Conservation (phyloP, 331 rosid species). For the Malus hybrid region DNA sequence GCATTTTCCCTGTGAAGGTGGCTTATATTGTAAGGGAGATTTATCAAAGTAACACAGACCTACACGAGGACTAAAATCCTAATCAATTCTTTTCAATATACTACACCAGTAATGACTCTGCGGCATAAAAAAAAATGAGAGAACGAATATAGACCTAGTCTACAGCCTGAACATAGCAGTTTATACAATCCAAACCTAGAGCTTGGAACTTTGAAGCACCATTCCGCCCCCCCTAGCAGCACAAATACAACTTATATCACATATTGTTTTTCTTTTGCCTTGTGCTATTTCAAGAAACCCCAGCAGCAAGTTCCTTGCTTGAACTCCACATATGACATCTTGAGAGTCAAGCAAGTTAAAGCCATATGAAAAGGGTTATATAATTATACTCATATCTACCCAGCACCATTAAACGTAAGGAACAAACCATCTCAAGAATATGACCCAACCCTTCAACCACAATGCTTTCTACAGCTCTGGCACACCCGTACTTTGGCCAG, state of each 20-base stretch:
- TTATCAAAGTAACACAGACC: neutral
- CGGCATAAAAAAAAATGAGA: neutral
- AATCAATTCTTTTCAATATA: neutral
- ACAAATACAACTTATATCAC: neutral
- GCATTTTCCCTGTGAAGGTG: slow-evolving; percentile 68
- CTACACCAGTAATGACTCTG: neutral
- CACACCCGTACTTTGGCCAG: neutral
- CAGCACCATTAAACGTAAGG: neutral
- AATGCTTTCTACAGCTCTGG: neutral
- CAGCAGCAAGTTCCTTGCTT: neutral
- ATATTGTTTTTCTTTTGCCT: neutral
- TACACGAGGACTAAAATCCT: neutral
- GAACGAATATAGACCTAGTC: neutral
- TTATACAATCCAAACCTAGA: neutral
- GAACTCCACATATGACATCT: neutral
- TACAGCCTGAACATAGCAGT: neutral
- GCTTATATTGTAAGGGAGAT: neutral
- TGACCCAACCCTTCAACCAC: neutral
- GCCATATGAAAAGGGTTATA: neutral
- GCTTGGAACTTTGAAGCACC: neutral
- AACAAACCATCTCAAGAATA: neutral
- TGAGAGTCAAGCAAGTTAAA: neutral
- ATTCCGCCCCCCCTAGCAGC: neutral
- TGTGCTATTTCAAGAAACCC: neutral
- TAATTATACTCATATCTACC: neutral